Base-by-base conservation (phyloP, 805 yeast genomes). In the Lachancea dasiensis region DNA sequence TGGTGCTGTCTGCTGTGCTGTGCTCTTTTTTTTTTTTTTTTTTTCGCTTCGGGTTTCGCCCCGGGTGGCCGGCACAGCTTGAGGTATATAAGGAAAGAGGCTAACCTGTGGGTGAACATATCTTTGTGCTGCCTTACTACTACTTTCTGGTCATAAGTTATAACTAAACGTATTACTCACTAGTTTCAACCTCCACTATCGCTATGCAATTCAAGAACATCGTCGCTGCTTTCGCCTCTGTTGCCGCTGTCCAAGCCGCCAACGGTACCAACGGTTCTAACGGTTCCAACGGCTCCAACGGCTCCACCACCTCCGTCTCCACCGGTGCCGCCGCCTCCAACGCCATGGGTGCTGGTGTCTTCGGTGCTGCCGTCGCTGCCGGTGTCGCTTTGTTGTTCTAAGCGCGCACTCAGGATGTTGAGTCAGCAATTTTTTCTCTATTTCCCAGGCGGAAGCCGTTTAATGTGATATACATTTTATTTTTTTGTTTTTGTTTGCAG, bases 341-440 rank as follows among this genome's bases (percentile, higher is more conserved):
- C 64, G 72, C 74, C 47, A 69, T 73, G 60, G 78, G 79, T 67
- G 82, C 86, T 60, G 80, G 83, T 68, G 75, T 78, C 60, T 68
- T 80, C 56, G 89, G 86, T 75, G 87, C 84, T 56, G 85, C 80
- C 61, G 84, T 82, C 52, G 89, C 87, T 51, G 89, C 87, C 58
- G 89, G 86, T 73, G 79, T 80, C 46, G 71, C 69, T 56, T 65
- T 66, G 66, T 61, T 66, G 56, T 65, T 67, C 64, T 67, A 66
- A 63, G 59, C 37, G 17, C 23, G 13, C 9, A 22, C n/a, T n/a
- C 27, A 11, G 26, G 11, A 15, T n/a, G 7, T 10, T 8, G n/a
- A n/a, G n/a, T n/a, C n/a, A n/a, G n/a, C n/a, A n/a, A n/a, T n/a
- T n/a, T n/a, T n/a, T n/a, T n/a, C n/a, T n/a, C n/a, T n/a, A n/a